A percentile compares a stretch with the other conserved stretches of the same genome.
phyloP scores from a whole-genome alignment of 495 filamentous ascomycete genomes.

The Podospora comata region DNA sequence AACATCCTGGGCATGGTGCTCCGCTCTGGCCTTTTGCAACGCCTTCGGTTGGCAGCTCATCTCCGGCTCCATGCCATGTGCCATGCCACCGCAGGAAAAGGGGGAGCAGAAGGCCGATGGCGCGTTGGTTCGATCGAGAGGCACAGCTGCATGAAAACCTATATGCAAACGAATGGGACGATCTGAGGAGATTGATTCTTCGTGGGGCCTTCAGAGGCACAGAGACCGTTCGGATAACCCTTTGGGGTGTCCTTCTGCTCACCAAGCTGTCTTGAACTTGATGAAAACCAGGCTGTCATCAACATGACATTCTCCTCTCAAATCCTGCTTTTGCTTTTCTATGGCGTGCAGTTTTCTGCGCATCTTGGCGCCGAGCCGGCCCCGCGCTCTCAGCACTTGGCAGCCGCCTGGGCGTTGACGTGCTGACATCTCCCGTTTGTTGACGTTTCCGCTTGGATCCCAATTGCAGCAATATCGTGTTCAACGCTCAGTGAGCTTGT shows the following conservation, averaged over 20 bases:
- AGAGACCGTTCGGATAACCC: too few species aligned
- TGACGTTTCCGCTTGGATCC: neutral
- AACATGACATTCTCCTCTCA: too few species aligned
- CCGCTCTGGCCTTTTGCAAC: constrained; percentile 29
- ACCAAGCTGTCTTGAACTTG: too few species aligned
- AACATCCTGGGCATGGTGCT: constrained; percentile 23
- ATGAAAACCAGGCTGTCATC: too few species aligned
- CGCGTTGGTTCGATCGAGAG: too few species aligned
- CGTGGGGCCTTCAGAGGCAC: too few species aligned
- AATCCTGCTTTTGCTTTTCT: neutral
- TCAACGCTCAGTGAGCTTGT: too few species aligned
- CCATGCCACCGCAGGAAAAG: neutral
- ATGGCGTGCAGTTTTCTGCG: neutral
- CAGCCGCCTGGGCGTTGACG: neutral
- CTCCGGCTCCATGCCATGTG: neutral
- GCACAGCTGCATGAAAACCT: neutral
- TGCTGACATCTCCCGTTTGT: neutral
- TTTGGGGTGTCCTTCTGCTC: too few species aligned
- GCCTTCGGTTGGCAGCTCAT: constrained; percentile 24
- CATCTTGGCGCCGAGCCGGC: neutral
- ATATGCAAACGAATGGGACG: neutral
- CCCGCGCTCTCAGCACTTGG: neutral
- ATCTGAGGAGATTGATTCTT: neutral
- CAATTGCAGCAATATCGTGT: too few species aligned
- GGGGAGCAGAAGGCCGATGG: too few species aligned